Evolutionary conservation across 495 filamentous ascomycete genomes (phyloP).

Genomic region (Daldinia bambusicola): DNA sequence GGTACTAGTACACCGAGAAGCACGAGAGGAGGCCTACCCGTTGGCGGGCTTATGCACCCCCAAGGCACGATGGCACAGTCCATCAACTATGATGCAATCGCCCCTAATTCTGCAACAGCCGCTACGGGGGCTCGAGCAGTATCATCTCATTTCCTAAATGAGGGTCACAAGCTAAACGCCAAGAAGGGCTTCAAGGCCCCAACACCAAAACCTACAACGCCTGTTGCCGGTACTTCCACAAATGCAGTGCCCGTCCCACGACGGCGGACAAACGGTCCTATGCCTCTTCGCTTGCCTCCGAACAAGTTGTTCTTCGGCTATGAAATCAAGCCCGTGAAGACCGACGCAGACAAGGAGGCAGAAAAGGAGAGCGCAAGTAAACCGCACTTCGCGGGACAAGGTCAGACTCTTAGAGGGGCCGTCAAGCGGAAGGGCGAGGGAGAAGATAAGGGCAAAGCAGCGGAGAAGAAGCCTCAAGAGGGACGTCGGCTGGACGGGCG

Average conservation of each 20-base stretch:
- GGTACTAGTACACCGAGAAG: conserved; percentile 73
- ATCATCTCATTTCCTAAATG: conserved; percentile 79
- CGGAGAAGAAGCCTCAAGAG: conserved; percentile 51
- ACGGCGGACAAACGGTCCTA: conserved; percentile 76
- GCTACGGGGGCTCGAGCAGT: conserved; percentile 53
- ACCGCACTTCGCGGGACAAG: conserved; percentile 85
- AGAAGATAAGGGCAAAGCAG: conserved; percentile 52
- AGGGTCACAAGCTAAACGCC: conserved; percentile 77
- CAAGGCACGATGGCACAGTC: conserved; percentile 95
- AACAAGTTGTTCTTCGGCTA: conserved; percentile 98
- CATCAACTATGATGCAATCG: conserved; percentile 96
- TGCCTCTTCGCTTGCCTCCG: conserved; percentile 83
- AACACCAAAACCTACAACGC: conserved; percentile 83
- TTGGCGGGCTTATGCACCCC: conserved; percentile 77
- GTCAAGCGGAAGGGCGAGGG: conserved; percentile 63
- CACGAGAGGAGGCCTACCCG: conserved; percentile 62
- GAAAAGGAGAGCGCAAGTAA: conserved; percentile 70
- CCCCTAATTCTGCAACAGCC: conserved; percentile 74
- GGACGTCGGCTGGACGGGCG: conserved; percentile 55
- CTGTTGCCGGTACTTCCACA: conserved; percentile 73
- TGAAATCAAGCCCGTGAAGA: conserved; percentile 85
- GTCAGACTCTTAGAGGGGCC: conserved; percentile 81
- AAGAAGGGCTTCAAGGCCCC: conserved; percentile 83
- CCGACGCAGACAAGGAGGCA: conserved; percentile 75
- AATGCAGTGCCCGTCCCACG: conserved; percentile 58